These are phyloP conservation scores for Cyclocybe aegerita DNA, from an alignment of 768 basidiomycete genomes.

Conservation along the genomic window DNA sequence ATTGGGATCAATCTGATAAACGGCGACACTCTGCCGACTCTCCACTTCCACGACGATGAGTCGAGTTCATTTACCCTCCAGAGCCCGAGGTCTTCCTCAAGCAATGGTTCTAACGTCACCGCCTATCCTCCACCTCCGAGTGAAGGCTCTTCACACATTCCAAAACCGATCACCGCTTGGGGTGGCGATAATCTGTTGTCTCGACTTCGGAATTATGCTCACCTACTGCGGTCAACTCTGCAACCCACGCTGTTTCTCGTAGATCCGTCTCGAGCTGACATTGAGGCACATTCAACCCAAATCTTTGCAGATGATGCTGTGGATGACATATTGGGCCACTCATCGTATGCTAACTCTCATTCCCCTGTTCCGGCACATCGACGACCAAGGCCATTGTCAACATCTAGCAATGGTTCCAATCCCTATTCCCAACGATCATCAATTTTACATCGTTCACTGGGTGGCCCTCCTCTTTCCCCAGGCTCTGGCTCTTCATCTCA, in stretches of 20 bases:
- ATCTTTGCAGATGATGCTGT: slow-evolving; percentile 86
- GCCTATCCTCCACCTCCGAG: slow-evolving; percentile 66
- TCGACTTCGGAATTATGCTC: slow-evolving; percentile 73
- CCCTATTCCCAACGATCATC: slow-evolving; percentile 71
- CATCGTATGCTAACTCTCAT: slow-evolving; percentile 72
- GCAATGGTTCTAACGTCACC: slow-evolving; percentile 33
- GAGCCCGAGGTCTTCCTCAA: slow-evolving; percentile 33
- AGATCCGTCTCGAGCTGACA: slow-evolving; percentile 90
- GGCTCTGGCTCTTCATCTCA: slow-evolving; percentile 59
- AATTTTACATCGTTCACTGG: slow-evolving; percentile 78
- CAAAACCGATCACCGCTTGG: slow-evolving; percentile 59
- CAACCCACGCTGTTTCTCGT: slow-evolving; percentile 87
- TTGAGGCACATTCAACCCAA: slow-evolving; percentile 85
- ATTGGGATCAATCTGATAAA: slow-evolving; percentile 87
- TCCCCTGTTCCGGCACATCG: slow-evolving; percentile 86
- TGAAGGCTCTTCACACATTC: slow-evolving; percentile 39
- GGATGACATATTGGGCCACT: slow-evolving; percentile 81
- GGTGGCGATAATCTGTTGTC: slow-evolving; percentile 86
- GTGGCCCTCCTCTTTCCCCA: slow-evolving; percentile 50
- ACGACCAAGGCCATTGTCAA: slow-evolving; percentile 64
- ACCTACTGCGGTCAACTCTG: slow-evolving; percentile 81
- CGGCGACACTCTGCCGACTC: slow-evolving; percentile 81
- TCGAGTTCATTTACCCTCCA: slow-evolving; percentile 73
- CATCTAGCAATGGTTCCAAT: slow-evolving; percentile 30
- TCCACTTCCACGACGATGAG: slow-evolving; percentile 98